These are phyloP conservation scores for Agastache rugosa DNA, from an alignment of 257 asterid species.

Conservation along the genomic window DNA sequence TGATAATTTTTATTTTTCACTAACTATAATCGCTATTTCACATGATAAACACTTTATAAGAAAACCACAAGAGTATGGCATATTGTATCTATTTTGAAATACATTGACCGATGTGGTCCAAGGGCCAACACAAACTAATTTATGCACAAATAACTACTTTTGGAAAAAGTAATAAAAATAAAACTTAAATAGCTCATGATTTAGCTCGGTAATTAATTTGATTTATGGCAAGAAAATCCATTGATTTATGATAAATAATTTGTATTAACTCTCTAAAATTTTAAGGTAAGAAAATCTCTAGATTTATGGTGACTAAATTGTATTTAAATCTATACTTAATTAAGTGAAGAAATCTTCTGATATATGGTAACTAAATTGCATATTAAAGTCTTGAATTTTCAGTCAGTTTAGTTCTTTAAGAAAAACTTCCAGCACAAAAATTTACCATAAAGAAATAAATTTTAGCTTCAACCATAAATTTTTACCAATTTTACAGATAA, in stretches of 20 bases:
- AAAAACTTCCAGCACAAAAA: not conserved
- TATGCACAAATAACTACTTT: not conserved
- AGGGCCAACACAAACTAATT: not conserved
- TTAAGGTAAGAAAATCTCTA: conserved; percentile 22
- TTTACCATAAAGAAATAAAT: not conserved
- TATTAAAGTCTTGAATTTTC: not conserved
- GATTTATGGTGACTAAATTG: conserved; percentile 28
- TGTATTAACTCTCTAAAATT: conserved; percentile 14
- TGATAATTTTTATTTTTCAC: too few species aligned
- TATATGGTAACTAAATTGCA: conserved; percentile 16
- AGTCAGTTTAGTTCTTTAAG: not conserved
- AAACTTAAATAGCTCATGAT: not conserved
- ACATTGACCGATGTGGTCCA: not conserved
- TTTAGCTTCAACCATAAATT: not conserved
- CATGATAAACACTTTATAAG: too few species aligned
- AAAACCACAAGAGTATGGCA: too few species aligned
- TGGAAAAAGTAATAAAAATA: not conserved
- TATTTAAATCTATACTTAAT: not conserved
- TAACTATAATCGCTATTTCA: too few species aligned
- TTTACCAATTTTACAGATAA: not conserved
- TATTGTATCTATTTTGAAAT: not conserved
- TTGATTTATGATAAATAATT: conserved; percentile 29
- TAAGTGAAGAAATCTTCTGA: conserved; percentile 24
- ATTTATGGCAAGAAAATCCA: conserved; percentile 35
- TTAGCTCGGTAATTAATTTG: not conserved